These are phyloP conservation scores for Strobilomyces confusus DNA, from an alignment of 768 basidiomycete species.

Conservation along the genomic window DNA sequence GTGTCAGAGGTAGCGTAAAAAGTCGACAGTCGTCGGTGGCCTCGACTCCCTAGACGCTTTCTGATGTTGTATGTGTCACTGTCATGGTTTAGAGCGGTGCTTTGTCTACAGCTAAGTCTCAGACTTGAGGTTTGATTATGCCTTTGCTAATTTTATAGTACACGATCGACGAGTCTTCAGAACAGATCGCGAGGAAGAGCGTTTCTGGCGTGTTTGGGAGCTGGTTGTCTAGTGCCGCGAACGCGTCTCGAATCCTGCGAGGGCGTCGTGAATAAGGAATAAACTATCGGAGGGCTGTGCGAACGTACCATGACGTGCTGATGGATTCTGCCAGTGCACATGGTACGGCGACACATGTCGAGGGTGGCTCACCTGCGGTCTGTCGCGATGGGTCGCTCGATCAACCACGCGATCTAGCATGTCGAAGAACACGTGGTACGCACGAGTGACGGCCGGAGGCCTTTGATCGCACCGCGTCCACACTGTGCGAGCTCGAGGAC, in stretches of 20 bases:
- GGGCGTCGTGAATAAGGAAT: neutral
- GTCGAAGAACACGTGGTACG: slow-evolving; percentile 2
- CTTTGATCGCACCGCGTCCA: slow-evolving; percentile 55
- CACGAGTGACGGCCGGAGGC: slow-evolving; percentile 52
- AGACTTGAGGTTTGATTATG: slow-evolving; percentile 70
- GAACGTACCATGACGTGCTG: slow-evolving; percentile 55
- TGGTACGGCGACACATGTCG: slow-evolving; percentile 46
- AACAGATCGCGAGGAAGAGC: slow-evolving; percentile 67
- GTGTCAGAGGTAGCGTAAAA: no score
- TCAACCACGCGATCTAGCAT: neutral
- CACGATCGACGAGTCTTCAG: slow-evolving; percentile 77
- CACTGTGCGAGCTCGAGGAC: slow-evolving; percentile 57
- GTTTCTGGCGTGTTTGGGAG: slow-evolving; percentile 33
- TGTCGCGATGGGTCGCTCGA: slow-evolving; percentile 17
- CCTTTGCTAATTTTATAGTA: slow-evolving; percentile 80
- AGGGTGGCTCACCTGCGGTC: slow-evolving; percentile 38
- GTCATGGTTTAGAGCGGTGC: no score
- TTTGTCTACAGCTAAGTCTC: neutral
- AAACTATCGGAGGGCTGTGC: no score
- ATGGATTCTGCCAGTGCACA: slow-evolving; percentile 65
- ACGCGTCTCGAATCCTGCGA: slow-evolving; percentile 55
- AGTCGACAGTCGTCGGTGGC: no score
- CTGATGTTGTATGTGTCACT: no score
- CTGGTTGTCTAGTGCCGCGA: slow-evolving; percentile 39
- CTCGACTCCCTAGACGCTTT: no score